Evolutionary conservation across 2,329 filamentous ascomycete genomes (phyloP).

Genomic region (Colletotrichum costaricense): DNA sequence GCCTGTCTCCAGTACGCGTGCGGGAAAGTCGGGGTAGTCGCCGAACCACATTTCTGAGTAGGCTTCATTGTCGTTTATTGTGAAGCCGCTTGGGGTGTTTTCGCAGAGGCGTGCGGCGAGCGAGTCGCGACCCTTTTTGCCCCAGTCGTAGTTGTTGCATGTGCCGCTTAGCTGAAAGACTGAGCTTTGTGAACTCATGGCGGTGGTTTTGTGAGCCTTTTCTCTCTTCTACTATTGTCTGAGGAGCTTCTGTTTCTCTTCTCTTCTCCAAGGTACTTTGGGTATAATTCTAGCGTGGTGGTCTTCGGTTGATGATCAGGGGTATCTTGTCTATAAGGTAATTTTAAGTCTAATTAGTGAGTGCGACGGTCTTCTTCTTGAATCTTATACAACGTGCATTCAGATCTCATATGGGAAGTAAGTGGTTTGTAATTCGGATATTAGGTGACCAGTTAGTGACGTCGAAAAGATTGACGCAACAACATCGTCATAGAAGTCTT

Average conservation of each 20-base stretch:
- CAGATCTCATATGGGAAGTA: too few species aligned
- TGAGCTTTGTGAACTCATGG: slow-evolving; percentile 37
- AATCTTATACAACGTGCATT: too few species aligned
- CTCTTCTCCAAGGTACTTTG: too few species aligned
- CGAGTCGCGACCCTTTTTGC: slow-evolving; percentile 74
- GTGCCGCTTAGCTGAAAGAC: slow-evolving; percentile 60
- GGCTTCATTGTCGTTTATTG: slow-evolving; percentile 70
- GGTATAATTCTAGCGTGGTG: too few species aligned
- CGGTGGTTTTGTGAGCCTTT: background rate
- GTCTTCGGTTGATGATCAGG: too few species aligned
- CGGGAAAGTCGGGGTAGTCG: slow-evolving; percentile 78
- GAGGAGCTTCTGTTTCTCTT: too few species aligned
- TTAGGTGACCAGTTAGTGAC: slow-evolving; percentile 27
- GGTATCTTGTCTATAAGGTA: too few species aligned
- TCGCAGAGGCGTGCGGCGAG: slow-evolving; percentile 73
- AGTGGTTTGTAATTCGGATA: too few species aligned
- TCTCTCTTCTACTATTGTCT: too few species aligned
- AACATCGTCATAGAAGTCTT: slow-evolving; percentile 22
- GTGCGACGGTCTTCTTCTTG: too few species aligned
- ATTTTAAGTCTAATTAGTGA: too few species aligned
- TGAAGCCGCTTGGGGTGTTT: slow-evolving; percentile 72
- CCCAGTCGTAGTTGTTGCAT: slow-evolving; percentile 76
- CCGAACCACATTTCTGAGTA: slow-evolving; percentile 83
- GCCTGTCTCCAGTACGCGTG: slow-evolving; percentile 70
- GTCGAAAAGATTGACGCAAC: slow-evolving; percentile 34